A percentile compares a stretch with the other conserved stretches of the same genome.
Conservation (phyloP, 352 stramenopile genomes). For the Phytophthora meadii region DNA sequence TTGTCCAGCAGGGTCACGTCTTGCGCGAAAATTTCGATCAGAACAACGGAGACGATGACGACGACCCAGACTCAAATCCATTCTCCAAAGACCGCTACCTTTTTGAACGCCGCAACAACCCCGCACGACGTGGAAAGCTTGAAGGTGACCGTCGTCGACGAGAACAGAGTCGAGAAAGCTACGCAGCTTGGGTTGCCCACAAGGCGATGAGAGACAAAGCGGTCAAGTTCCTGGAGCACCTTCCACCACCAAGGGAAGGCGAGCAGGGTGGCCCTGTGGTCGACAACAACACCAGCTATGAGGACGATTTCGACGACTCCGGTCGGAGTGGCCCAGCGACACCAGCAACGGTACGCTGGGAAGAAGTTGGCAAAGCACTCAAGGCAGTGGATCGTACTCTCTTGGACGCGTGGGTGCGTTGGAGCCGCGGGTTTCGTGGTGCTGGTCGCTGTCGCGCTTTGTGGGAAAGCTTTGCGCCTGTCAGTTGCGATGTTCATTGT, state of each 20-base stretch:
- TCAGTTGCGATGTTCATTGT: conserved; percentile 90
- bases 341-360: conserved; percentile 57
- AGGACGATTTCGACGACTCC: conserved; percentile 44
- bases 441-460: conserved; percentile 67
- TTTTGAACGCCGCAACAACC: conserved; percentile 78
- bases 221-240: conserved; percentile 71
- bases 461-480: conserved; percentile 88
- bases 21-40: conserved; percentile 79
- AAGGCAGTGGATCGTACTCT: conserved; percentile 90
- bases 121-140: conserved; percentile 56
- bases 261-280: conserved; percentile 22
- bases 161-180: conserved; percentile 77
- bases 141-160: conserved; percentile 49
- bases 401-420: conserved; percentile 84
- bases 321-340: conserved; percentile 24
- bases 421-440: conserved; percentile 72
- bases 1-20: conserved; percentile 82
- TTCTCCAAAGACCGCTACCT: conserved; percentile 79
- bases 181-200: conserved; percentile 75
- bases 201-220: conserved; percentile 86
- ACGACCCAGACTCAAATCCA: conserved; percentile 34
- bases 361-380: conserved; percentile 87
- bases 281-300: conserved; percentile 35
- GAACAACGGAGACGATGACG: conserved; percentile 49
- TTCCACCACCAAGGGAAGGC: conserved; percentile 55